phyloP scores from a whole-genome alignment of 2,329 filamentous ascomycete genomes.

The Chrysoporthe cubensis region DNA sequence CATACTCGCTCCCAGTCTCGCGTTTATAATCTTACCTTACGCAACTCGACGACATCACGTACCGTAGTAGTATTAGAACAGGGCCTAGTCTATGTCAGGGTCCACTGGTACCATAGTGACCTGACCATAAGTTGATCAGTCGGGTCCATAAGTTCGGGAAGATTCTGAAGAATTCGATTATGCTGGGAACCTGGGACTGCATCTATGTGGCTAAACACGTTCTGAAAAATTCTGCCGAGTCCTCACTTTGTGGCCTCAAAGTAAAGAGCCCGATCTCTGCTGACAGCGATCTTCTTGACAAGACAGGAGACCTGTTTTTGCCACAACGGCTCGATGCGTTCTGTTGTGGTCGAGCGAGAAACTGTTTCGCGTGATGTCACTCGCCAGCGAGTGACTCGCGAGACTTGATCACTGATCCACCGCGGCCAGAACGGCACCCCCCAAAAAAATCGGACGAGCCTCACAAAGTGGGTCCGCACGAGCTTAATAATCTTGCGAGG shows the following conservation, averaged over 20 bases:
- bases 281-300: neutral
- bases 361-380: neutral
- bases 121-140: neutral
- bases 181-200: neutral
- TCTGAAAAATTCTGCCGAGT: neutral
- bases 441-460: neutral
- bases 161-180: neutral
- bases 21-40: neutral
- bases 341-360: neutral
- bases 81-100: neutral
- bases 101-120: neutral
- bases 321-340: neutral
- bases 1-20: neutral
- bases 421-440: neutral
- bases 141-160: neutral
- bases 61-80: neutral
- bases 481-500: constrained; percentile 1
- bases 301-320: neutral
- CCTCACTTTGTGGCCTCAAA: neutral
- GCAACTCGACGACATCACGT: neutral
- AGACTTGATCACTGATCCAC: neutral
- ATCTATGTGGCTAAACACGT: neutral
- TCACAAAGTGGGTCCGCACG: constrained; percentile 1
- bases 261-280: neutral
- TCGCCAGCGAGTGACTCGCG: neutral